Conservation (phyloP, 257 asterid species). For the Petunia axillaris region DNA sequence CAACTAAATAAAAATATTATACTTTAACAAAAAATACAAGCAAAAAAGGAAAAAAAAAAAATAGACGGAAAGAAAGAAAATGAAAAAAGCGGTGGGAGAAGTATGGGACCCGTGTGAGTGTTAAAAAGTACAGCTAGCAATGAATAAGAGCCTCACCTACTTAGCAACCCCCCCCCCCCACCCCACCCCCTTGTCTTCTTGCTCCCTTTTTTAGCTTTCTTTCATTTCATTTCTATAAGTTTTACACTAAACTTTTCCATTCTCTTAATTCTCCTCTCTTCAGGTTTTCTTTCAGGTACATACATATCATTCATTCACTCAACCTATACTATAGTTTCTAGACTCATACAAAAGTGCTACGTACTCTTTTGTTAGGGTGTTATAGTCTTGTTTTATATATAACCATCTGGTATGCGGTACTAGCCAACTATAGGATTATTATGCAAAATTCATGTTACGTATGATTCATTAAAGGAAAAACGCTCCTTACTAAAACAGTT, state of each 20-base stretch:
- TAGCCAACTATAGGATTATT: no score
- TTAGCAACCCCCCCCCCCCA: neutral
- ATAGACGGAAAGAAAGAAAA: no score
- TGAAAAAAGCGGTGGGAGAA: neutral
- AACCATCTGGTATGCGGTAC: no score
- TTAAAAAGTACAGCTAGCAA: constrained; percentile 19
- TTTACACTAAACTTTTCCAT: neutral
- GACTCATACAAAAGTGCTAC: no score
- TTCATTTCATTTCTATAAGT: neutral
- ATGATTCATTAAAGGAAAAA: no score
- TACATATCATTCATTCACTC: neutral
- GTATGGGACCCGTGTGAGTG: neutral
- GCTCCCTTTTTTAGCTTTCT: neutral
- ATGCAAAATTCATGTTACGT: no score
- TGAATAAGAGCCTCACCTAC: constrained; percentile 20
- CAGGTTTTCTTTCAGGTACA: neutral
- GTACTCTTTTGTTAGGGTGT: no score
- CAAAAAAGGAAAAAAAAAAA: no score
- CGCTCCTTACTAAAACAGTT: no score
- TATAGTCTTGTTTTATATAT: no score
- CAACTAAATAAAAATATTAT: no score
- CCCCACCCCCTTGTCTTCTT: neutral
- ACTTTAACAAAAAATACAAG: no score
- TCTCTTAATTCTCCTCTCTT: neutral
- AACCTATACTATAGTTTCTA: neutral